Percentiles rank a stretch among this genome's conserved stretches.
phyloP scores from a whole-genome alignment of 2,329 filamentous ascomycete genomes.

The Colletotrichum theobromicola region DNA sequence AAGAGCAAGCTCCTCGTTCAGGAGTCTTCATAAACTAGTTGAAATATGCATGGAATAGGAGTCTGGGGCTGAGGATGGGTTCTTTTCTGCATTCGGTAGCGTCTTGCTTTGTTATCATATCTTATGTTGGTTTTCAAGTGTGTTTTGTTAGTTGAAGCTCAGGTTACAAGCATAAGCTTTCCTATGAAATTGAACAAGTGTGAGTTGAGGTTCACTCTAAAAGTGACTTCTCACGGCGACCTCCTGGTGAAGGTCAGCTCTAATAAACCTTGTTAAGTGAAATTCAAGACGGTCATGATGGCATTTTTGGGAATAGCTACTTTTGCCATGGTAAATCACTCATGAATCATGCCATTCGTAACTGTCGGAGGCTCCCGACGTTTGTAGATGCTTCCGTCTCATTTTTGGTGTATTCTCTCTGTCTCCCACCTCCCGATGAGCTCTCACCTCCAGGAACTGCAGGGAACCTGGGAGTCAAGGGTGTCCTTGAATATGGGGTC shows the following conservation, averaged over 20 bases:
- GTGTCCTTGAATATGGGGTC: background rate
- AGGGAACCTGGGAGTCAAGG: background rate
- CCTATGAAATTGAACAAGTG: accelerated
- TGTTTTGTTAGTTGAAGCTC: accelerated
- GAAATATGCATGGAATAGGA: background rate
- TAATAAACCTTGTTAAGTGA: background rate
- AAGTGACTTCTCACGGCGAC: accelerated
- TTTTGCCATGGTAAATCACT: background rate
- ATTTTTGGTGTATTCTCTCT: background rate
- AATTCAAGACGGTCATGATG: accelerated
- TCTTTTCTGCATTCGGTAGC: background rate
- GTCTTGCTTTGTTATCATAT: background rate
- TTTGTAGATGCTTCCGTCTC: background rate
- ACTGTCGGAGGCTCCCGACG: background rate
- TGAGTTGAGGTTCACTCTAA: accelerated
- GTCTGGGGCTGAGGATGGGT: background rate
- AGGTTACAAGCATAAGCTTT: accelerated
- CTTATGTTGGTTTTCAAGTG: background rate
- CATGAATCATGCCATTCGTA: background rate
- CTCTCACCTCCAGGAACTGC: background rate
- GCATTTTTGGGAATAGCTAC: accelerated
- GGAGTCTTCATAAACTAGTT: background rate
- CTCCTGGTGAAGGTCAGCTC: accelerated
- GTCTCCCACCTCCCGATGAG: background rate
- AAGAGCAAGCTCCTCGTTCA: constrained; percentile 12